phyloP scores from a whole-genome alignment of 768 basidiomycete species.

The Candolleomyces eurysporus region DNA sequence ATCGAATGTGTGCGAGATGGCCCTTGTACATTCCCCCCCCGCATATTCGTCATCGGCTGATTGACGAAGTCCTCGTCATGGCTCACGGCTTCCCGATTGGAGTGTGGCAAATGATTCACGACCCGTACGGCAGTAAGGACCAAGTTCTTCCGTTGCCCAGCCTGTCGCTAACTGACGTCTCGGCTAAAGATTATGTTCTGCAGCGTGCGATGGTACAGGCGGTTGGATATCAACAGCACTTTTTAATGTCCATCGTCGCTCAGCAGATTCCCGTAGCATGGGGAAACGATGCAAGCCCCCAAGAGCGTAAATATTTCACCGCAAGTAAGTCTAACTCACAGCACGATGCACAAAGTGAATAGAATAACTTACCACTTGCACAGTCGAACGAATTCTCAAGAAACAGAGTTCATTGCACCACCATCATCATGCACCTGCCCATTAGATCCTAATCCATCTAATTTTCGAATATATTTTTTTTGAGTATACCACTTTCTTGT shows the following conservation, averaged over 20 bases:
- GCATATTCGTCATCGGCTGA: conserved; percentile 63
- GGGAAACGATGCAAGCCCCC: background rate
- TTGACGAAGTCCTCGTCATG: conserved; percentile 77
- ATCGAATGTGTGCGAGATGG: conserved; percentile 95
- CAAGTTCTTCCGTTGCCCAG: background rate
- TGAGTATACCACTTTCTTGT: too few species aligned
- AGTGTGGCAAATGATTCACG: conserved; percentile 76
- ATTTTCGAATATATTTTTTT: too few species aligned
- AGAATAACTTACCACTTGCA: background rate
- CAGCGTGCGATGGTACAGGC: conserved; percentile 72
- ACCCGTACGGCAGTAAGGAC: conserved; percentile 82
- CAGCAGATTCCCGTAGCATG: background rate
- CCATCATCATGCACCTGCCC: background rate
- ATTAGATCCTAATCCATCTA: too few species aligned
- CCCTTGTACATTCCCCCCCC: conserved; percentile 59
- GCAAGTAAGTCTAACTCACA: background rate
- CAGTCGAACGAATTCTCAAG: background rate
- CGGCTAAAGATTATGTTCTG: conserved; percentile 72
- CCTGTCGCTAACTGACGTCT: background rate
- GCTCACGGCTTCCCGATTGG: conserved; percentile 50
- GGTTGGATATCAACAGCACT: conserved; percentile 57
- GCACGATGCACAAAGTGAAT: background rate
- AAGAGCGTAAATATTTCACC: background rate
- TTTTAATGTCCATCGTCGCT: background rate
- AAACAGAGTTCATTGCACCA: background rate